Evolutionary conservation across 306 rosid genomes (phyloP), one percentile per base, ranked within the genome.

Genomic region (Carpinus viminea): DNA sequence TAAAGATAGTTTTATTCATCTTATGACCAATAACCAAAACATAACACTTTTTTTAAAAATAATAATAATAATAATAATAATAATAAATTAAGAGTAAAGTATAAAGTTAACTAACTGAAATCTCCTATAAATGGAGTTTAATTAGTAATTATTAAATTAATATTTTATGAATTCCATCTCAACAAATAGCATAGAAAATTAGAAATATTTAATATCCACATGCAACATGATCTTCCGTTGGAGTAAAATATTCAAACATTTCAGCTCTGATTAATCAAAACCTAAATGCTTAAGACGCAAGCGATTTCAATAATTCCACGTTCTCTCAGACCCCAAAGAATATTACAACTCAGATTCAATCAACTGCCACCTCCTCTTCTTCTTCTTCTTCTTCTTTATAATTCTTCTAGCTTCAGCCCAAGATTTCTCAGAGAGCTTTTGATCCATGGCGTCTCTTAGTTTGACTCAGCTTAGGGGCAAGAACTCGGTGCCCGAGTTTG

Each of bases 391-490:
- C 43, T 50, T 74, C 78, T 16, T 74, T 74, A 8, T 43, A 51
- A 10, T 48, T 21, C 26, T 47, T 76, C 47, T 50, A 6, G 76
- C 68, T 81, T 69, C 81, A 74, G 79, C 76, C 12, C 66, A 28
- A 10, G 18, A 81, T 50, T 82, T 76, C 78, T 71, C 12, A 8
- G 5, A 50, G 4, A 55, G 75, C 48, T n/a, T 47, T 17, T 81
- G 59, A 78, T 74, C 83, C 79, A 95, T 95, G 99, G 93, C 97
- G 59, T 85, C 93, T 70, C 79, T 95, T 51, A 80, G 86, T 74
- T 82, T 87, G 48, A 80, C 88, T 76, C 93, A 90, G n/a, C 68
- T 95, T 83, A 86, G 77, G 72, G 73, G 83, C 24, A 82, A 78
- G 68, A 87, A 79, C 79, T 93, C 83, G 62, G 68, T 87, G 82